These are phyloP conservation scores for Arthroderma sp. DNA, from an alignment of 2,329 filamentous ascomycete genomes.

Conservation along the genomic window DNA sequence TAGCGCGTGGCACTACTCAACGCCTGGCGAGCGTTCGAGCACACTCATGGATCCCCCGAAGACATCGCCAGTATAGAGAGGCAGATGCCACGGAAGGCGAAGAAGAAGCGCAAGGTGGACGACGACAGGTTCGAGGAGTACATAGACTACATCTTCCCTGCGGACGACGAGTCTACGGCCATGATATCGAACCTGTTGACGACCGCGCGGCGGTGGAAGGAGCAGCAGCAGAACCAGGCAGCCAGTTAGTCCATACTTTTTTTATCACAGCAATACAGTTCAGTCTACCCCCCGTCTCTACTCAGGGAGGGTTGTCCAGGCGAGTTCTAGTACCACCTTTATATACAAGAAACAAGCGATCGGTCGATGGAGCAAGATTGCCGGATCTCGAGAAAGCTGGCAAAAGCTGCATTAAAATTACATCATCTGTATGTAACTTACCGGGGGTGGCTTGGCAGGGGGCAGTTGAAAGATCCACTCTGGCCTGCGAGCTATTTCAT, in stretches of 20 bases:
- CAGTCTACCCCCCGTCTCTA: too few species aligned
- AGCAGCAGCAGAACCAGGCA: conserved; percentile 34
- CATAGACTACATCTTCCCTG: conserved; percentile 92
- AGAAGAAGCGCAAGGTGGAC: conserved; percentile 82
- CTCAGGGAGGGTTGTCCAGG: too few species aligned
- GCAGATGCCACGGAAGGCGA: conserved; percentile 86
- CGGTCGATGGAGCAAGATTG: not conserved
- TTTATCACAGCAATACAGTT: too few species aligned
- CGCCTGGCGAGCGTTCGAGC: conserved; percentile 86
- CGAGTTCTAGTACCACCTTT: not conserved
- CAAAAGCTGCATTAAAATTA: not conserved
- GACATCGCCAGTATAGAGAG: conserved; percentile 75
- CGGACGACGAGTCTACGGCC: conserved; percentile 75
- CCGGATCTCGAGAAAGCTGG: not conserved
- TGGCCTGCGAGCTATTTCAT: not conserved
- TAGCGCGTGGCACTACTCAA: conserved; percentile 77
- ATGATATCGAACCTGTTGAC: conserved; percentile 74
- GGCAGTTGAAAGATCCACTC: not conserved
- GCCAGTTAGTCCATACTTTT: conserved; percentile 2
- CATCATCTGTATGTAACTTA: not conserved
- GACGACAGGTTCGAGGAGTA: conserved; percentile 95
- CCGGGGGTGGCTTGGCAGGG: conserved; percentile 4
- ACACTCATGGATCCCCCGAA: conserved; percentile 61
- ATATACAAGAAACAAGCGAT: conserved; percentile 1
- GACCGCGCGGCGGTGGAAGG: conserved; percentile 81